Evolutionary conservation across 805 yeast species (phyloP), one percentile per base, ranked within the genome.

Genomic region (Candida berthetii): DNA sequence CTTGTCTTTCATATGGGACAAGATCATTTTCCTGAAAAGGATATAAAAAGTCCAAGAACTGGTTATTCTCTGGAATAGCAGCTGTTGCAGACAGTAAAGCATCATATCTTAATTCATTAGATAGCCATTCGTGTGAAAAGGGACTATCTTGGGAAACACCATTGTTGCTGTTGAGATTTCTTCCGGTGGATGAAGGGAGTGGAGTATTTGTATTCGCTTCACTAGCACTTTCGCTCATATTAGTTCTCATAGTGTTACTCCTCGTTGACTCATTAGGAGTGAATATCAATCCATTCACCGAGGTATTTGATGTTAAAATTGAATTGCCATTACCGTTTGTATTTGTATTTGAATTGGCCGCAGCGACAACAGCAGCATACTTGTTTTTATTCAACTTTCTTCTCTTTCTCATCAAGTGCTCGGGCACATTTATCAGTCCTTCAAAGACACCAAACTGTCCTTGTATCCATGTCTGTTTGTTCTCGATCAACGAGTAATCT

Each of bases 391-490:
- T 52, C 42, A 43, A 48, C 50, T 24, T 57, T 43, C 55, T 38
- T 41, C 59, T 46, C 36, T 55, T 55, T 35, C 50, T 41, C 46
- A 55, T 39, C 15, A 52, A 20, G 25, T 50, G 45, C 13, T 39
- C 44, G 8, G 59, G 54, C 1, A 55, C 34, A 4, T 47, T 37
- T 7, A 5, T 42, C 15, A 55, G 41, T 0, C 82, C 82, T 48
- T 71, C 72, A 52, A 88, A 86, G 1, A 86, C 93, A 1, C 95
- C 95, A 66, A 87, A 89, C 13, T 93, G 95, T 1, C 96, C 95
- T 35, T 73, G 61, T 4, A 73, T 53, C 62, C 74, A 69, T 0
- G 87, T 81, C 33, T 68, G 66, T 3, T 65, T 67, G 20, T 65
- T 56, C 1, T 55, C 58, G 9, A 73, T 64, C 25, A 62, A 53